Percentiles rank a stretch among this genome's conserved stretches.
phyloP scores from a whole-genome alignment of 108 stramenopile species.

The Stephanodiscus minutulus region DNA sequence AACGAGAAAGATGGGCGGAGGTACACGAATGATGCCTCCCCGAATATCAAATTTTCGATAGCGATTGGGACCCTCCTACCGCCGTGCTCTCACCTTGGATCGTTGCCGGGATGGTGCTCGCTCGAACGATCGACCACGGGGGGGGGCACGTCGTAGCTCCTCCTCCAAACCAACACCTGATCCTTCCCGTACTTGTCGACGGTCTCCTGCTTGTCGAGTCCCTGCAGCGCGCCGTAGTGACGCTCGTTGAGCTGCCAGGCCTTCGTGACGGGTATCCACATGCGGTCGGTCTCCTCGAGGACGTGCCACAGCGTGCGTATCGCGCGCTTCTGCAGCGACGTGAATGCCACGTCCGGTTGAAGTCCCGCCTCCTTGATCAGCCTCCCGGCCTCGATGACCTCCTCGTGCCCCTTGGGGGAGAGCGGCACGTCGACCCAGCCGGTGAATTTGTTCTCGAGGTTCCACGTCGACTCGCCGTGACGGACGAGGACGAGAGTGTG shows the following conservation, averaged over 20 bases:
- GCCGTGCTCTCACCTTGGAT: conserved; percentile 90
- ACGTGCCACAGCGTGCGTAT: conserved; percentile 85
- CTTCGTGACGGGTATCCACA: conserved; percentile 90
- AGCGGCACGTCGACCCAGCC: conserved; percentile 97
- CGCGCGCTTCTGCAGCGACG: conserved; percentile 92
- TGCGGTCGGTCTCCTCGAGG: conserved; percentile 87
- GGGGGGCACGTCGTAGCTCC: conserved; percentile 96
- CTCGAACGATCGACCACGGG: conserved; percentile 75
- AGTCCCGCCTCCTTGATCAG: conserved; percentile 72
- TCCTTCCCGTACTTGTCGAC: conserved; percentile 97
- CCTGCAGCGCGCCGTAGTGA: conserved; percentile 92
- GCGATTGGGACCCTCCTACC: too few relatives aligned
- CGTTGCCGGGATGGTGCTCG: conserved; percentile 88
- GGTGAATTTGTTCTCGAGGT: conserved; percentile 96
- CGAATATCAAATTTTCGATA: too few relatives aligned
- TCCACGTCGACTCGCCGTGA: conserved; percentile 97
- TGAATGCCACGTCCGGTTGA: conserved; percentile 81
- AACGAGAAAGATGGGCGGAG: too few relatives aligned
- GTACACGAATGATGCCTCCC: too few relatives aligned
- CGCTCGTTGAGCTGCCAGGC: conserved; percentile 96
- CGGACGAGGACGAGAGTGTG: conserved; percentile 85
- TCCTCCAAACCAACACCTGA: conserved; percentile 94
- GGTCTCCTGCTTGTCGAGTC: conserved; percentile 98
- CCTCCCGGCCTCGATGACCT: conserved; percentile 80
- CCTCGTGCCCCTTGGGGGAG: conserved; percentile 88